phyloP scores from a whole-genome alignment of 768 basidiomycete species.

The Lactifluus subvellereus region DNA sequence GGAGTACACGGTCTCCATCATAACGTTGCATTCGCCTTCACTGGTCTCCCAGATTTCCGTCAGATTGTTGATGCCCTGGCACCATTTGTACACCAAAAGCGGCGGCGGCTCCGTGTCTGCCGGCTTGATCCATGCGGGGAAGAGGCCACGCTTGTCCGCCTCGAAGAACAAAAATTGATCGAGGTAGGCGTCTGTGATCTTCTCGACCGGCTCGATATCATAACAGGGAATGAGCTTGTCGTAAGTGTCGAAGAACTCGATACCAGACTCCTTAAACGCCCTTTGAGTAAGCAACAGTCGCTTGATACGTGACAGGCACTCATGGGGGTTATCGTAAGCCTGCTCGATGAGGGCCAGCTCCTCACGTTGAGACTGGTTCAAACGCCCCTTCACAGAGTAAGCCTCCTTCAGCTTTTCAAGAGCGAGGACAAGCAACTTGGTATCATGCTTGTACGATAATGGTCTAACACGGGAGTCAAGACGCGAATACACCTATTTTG shows the following conservation, averaged over 20 bases:
- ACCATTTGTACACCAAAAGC: conserved; percentile 98
- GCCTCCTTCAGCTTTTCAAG: conserved; percentile 99
- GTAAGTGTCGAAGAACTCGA: conserved; percentile 96
- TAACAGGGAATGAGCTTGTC: conserved; percentile 99
- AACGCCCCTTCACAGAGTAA: conserved; percentile 93
- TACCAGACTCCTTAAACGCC: conserved; percentile 97
- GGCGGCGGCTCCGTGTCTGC: conserved; percentile 95
- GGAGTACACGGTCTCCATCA: conserved; percentile 98
- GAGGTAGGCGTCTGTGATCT: conserved; percentile 98
- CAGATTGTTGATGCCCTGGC: conserved; percentile 98
- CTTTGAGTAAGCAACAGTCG: conserved; percentile 93
- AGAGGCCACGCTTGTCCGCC: conserved; percentile 95
- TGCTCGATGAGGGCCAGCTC: conserved; percentile 98
- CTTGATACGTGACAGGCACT: conserved; percentile 98
- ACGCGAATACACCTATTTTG: not conserved
- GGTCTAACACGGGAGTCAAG: conserved; percentile 44
- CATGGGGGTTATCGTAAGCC: conserved; percentile 98
- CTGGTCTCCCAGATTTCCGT: conserved; percentile 98
- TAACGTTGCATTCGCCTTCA: conserved; percentile 95
- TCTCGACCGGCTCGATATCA: conserved; percentile 99
- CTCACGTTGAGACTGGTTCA: conserved; percentile 97
- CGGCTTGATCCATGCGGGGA: conserved; percentile 99
- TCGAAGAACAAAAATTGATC: conserved; percentile 99
- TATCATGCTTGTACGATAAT: conserved; percentile 98
- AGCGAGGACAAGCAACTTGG: conserved; percentile 92